These are phyloP conservation scores for Nissolia schottii DNA, from an alignment of 306 rosid genomes.

Conservation along the genomic window DNA sequence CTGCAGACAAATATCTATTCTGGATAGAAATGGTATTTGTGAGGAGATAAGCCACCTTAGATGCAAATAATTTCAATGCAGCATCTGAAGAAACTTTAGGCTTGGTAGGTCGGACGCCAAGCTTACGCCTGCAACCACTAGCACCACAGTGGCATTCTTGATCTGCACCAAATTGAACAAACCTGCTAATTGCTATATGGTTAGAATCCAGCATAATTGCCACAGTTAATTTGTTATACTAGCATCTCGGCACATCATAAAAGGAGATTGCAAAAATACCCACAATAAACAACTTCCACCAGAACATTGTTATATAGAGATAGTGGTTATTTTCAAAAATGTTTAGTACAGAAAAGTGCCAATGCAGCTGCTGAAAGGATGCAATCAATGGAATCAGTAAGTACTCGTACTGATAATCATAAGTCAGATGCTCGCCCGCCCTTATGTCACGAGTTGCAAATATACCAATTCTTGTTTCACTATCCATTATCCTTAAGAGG, in stretches of 20 bases:
- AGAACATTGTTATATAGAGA: not conserved
- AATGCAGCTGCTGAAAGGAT: too few relatives aligned
- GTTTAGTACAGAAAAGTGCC: not conserved
- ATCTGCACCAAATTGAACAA: constrained; percentile 99
- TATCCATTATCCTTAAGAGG: constrained; percentile 80
- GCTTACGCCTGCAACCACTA: constrained; percentile 67
- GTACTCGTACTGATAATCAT: constrained; percentile 86
- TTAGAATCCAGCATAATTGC: constrained; percentile 41
- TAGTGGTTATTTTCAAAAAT: not conserved
- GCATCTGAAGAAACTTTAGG: constrained; percentile 51
- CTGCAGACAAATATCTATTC: constrained; percentile 37
- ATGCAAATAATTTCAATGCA: constrained; percentile 40
- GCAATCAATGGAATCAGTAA: constrained; percentile 24
- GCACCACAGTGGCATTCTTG: constrained; percentile 99
- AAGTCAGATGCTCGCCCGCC: constrained; percentile 93
- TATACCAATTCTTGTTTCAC: constrained; percentile 95
- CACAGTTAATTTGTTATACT: not conserved
- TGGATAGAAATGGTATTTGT: constrained; percentile 45
- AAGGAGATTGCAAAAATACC: not conserved
- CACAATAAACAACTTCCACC: not conserved
- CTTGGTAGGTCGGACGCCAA: constrained; percentile 84
- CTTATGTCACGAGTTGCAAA: constrained; percentile 68
- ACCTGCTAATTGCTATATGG: constrained; percentile 55
- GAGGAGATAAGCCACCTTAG: constrained; percentile 71
- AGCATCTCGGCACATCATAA: not conserved